phyloP scores from a whole-genome alignment of 106 monocot species.

The Dioscorea dumetorum region DNA sequence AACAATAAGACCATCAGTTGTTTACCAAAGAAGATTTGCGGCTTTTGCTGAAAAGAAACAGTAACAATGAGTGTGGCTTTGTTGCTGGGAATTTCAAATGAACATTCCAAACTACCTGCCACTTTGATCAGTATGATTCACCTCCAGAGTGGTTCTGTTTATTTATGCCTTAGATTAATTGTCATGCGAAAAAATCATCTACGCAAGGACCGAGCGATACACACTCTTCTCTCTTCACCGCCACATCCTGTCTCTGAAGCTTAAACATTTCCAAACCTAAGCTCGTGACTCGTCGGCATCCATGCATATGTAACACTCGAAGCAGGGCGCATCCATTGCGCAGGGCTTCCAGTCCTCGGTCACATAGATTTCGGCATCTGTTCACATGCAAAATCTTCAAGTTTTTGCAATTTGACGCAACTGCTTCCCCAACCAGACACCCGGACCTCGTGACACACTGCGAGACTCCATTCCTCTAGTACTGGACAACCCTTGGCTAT shows the following conservation, averaged over 20 bases:
- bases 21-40: too few relatives aligned
- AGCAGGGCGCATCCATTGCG: constrained; percentile 40
- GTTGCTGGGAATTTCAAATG: too few relatives aligned
- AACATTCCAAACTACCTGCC: too few relatives aligned
- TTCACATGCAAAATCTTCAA: constrained; percentile 78
- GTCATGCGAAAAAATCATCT: constrained; percentile 36
- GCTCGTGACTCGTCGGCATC: constrained; percentile 43
- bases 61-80: too few relatives aligned
- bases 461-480: constrained; percentile 84
- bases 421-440: constrained; percentile 55
- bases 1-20: too few relatives aligned
- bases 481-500: constrained; percentile 71
- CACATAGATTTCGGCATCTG: constrained; percentile 68
- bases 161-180: neutral
- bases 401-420: constrained; percentile 46
- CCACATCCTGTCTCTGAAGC: constrained; percentile 48
- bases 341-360: constrained; percentile 49
- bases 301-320: constrained; percentile 49
- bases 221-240: constrained; percentile 43
- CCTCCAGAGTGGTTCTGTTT: too few relatives aligned
- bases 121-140: too few relatives aligned
- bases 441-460: constrained; percentile 64
- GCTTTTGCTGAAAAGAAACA: too few relatives aligned
- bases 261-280: constrained; percentile 50
- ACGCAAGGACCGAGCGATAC: constrained; percentile 45